A percentile compares a stretch with the other conserved stretches of the same genome.
These are phyloP conservation scores for Neospora caninum DNA, from an alignment of 169 alveolate species.

Conservation along the genomic window DNA sequence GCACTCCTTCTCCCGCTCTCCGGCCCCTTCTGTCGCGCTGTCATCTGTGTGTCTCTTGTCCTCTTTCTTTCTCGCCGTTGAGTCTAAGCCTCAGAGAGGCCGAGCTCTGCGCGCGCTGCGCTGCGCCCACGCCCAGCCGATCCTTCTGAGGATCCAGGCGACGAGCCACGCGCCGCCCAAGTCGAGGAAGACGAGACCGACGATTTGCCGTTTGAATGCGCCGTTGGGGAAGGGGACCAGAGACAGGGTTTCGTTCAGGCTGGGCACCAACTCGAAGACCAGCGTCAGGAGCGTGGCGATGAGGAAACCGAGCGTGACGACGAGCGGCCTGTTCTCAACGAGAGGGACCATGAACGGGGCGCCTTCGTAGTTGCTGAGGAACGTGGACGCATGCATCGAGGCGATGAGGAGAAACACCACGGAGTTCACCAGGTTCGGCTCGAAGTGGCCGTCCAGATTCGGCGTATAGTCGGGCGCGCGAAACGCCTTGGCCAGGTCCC, in stretches of 20 bases:
- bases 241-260: conserved; percentile 47
- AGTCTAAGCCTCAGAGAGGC: background rate
- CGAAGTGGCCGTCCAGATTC: conserved; percentile 84
- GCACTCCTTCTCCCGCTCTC: background rate
- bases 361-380: conserved; percentile 88
- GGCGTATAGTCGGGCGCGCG: conserved; percentile 38
- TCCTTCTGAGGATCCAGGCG: background rate
- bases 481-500: conserved; percentile 78
- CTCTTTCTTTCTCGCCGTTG: no score
- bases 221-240: conserved; percentile 61
- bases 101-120: background rate
- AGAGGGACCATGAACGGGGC: conserved; percentile 86
- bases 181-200: conserved; percentile 22
- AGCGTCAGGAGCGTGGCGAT: conserved; percentile 27
- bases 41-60: no score
- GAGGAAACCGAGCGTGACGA: conserved; percentile 46
- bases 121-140: conserved; percentile 21
- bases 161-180: conserved; percentile 49
- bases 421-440: conserved; percentile 88
- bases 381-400: conserved; percentile 82
- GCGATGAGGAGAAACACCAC: conserved; percentile 83
- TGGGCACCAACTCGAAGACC: conserved; percentile 55
- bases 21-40: no score
- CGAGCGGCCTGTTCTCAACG: conserved; percentile 75
- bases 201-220: conserved; percentile 17